Evolutionary conservation across 2,329 filamentous ascomycete genomes (phyloP), one percentile per base, ranked within the genome.

Genomic region (Colletotrichum costaricense): DNA sequence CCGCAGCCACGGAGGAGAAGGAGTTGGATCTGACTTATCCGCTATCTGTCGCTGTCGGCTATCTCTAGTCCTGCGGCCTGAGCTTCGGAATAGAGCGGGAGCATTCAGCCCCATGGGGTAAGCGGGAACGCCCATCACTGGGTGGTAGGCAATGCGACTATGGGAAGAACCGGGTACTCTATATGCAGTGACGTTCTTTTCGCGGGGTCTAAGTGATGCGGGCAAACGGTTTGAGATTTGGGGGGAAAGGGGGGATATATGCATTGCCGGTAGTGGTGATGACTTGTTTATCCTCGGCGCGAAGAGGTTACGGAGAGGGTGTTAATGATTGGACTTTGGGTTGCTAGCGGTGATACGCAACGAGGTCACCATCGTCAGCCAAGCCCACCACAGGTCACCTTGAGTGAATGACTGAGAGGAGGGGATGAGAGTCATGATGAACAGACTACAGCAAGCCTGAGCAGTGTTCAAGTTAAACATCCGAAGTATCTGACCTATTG

Each of bases 21-120:
- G 26, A 57, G 71, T 73, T 28, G 62, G 66, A 70, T 70, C 71
- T 65, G 71, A 30, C 67, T 73, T 73, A 66, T 70, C 71, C 46
- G 28, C 22, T 38, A 12, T 59, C 28, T 52, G 30, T n/a, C 16
- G 6, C 16, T 19, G 59, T 71, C 71, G 71, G 71, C 62, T 73
- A 73, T 70, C 67, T 55, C 3, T 26, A 42, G 57, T 67, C 63
- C 66, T 49, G 35, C 9, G 49, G 22, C 33, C 58, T 63, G 16
- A 9, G 24, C 16, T 16, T 73, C 71, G 71, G 71, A 62, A 73
- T 57, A 70, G 67, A 73, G 71, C 71, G 71, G 71, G 67, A 73
- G 71, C 33, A 62, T 46, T 46, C 59, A 52, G 60, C 26, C 71
- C 67, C 67, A 63, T 73, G 71, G 71, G 71, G 67, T 70, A 70